Conservation (phyloP, 257 asterid genomes). For the Rubia yunnanensis region DNA sequence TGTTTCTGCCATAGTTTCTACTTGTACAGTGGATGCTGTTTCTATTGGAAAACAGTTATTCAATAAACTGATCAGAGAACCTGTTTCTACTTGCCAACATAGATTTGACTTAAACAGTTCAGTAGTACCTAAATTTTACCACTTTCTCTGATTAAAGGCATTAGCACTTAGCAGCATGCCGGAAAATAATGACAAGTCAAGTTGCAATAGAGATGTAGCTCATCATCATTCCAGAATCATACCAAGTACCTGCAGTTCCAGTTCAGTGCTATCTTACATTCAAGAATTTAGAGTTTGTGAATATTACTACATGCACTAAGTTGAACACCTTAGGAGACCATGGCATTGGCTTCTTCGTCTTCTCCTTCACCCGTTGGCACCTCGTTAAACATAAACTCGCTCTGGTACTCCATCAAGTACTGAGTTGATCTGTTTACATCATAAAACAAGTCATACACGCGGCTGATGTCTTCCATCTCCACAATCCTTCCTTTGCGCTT, state of each 20-base stretch:
- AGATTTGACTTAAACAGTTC: not conserved
- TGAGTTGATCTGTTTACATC: conserved; percentile 87
- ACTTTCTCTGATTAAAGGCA: too few relatives aligned
- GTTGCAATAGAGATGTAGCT: not conserved
- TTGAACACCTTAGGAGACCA: conserved; percentile 37
- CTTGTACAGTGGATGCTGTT: too few relatives aligned
- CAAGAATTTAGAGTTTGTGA: not conserved
- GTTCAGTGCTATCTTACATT: not conserved
- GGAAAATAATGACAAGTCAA: not conserved
- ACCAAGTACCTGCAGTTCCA: not conserved
- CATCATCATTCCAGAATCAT: not conserved
- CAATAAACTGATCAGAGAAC: not conserved
- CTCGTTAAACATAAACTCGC: conserved; percentile 84
- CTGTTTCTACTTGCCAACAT: not conserved
- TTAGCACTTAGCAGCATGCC: too few relatives aligned
- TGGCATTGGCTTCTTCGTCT: conserved; percentile 47
- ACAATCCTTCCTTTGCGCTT: conserved; percentile 69
- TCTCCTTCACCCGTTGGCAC: conserved; percentile 43
- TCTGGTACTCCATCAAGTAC: conserved; percentile 87
- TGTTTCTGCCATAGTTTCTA: not conserved
- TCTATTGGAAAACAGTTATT: too few relatives aligned
- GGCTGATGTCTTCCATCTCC: conserved; percentile 79
- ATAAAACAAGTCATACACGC: conserved; percentile 76
- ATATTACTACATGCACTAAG: not conserved
- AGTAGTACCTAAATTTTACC: not conserved